Evolutionary conservation across 768 basidiomycete species (phyloP), one percentile per base, ranked within the genome.

Genomic region (Tulasnella sp.): DNA sequence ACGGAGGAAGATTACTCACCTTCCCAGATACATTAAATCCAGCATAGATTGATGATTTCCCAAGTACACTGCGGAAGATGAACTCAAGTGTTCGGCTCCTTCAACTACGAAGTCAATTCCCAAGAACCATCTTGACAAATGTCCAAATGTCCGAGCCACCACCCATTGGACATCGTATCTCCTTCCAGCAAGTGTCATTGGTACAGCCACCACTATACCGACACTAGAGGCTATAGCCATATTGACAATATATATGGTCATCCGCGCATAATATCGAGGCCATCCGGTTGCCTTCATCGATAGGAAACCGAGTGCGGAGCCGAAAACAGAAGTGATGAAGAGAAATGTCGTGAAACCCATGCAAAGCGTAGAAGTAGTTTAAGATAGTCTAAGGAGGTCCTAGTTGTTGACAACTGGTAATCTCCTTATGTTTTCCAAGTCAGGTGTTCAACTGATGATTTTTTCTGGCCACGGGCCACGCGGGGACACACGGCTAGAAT

Each of bases 41-140:
- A 95, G 64, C 77, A 90, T 83, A 53, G 83, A 90, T 70, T 98
- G 93, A 63, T 98, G 93, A 62, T 96, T 98, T 10, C 75, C 77
- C 61, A 96, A 75, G 24, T 89, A 64, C 10, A 96, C 75, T 1
- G 79, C 77, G 6, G 90, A 87, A 44, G 70, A 59, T n/a, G 70
- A 73, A 57, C 70, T 65, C 39, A 98, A 68, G 62, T 91, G 69
- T 62, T 98, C 88, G 61, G 78, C 78, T 9, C 90, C 91, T 63
- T 98, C 91, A 29, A 98, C 73, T 52, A 79, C 75, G 58, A 95
- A 68, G 40, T 67, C 64, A 56, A 92, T 65, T 58, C 78, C 82
- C 39, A 93, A 62, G 2, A 77, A 62, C 15, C 73, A 76, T 29
- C 77, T 72, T 43, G 78, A 77, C 49, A 85, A 52, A 40, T 63